Evolutionary conservation across 768 basidiomycete species (phyloP).

Genomic region (Leccinum barrowsii): DNA sequence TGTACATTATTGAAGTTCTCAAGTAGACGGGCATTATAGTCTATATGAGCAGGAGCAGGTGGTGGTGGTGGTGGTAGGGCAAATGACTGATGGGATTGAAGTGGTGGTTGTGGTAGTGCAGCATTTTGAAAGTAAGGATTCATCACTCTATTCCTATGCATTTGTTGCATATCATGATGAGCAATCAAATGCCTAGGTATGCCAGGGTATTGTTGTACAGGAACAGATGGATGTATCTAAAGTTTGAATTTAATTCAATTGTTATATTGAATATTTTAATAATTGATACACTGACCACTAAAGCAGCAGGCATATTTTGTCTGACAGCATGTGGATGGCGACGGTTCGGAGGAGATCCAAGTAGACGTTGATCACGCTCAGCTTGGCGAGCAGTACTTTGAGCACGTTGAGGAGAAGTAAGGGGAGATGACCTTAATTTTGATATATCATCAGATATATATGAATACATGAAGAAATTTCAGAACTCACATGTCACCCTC

Average conservation of each 20-base stretch:
- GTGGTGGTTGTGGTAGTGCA: no score
- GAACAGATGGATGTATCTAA: constrained; percentile 1
- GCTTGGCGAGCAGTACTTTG: not conserved
- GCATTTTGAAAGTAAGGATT: no score
- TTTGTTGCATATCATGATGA: not conserved
- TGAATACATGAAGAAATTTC: no score
- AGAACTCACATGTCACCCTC: no score
- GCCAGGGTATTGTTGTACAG: not conserved
- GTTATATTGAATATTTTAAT: not conserved
- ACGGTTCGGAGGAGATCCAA: not conserved
- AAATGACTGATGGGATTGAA: no score
- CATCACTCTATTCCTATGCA: not conserved
- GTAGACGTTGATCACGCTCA: not conserved
- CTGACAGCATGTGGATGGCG: not conserved
- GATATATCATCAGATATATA: no score
- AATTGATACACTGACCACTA: not conserved
- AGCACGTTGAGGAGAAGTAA: not conserved
- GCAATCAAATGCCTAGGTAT: not conserved
- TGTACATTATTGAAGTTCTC: not conserved
- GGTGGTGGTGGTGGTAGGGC: not conserved
- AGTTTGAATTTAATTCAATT: no score
- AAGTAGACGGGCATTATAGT: not conserved
- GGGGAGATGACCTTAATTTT: not conserved
- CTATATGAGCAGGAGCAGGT: not conserved
- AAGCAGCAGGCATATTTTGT: not conserved